phyloP scores from a whole-genome alignment of 306 rosid species.

The Dalbergia cultrata region DNA sequence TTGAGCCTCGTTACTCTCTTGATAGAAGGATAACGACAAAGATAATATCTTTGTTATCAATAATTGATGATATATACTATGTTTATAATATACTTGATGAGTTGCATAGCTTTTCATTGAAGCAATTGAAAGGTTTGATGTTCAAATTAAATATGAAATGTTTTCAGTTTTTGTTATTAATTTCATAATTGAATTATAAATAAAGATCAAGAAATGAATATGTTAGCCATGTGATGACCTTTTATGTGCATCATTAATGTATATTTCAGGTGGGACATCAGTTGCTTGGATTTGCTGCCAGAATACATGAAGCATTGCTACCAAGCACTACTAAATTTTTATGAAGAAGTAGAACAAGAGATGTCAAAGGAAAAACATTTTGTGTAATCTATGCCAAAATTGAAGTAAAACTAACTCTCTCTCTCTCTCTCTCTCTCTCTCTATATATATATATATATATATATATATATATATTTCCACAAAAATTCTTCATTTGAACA shows the following conservation, averaged over 20 bases:
- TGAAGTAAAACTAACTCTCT: slow-evolving; percentile 23
- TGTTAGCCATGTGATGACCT: neutral
- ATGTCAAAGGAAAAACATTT: neutral
- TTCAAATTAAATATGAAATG: neutral
- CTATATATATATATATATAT: too few relatives aligned
- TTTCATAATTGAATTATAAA: neutral
- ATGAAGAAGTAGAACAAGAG: slow-evolving; percentile 1
- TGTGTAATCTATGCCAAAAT: slow-evolving; percentile 37
- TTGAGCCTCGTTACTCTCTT: too few relatives aligned
- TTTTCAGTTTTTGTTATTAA: neutral
- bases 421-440: too few relatives aligned
- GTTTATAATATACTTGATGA: neutral
- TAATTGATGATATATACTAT: too few relatives aligned
- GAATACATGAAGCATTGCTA: slow-evolving; percentile 14
- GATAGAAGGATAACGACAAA: too few relatives aligned
- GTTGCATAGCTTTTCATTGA: neutral
- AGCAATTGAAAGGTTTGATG: neutral
- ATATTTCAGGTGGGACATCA: neutral
- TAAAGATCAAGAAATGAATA: neutral
- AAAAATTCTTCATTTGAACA: too few relatives aligned
- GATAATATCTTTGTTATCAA: too few relatives aligned
- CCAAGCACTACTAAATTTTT: slow-evolving; percentile 24
- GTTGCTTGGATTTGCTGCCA: neutral
- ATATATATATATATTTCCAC: too few relatives aligned
- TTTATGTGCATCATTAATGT: neutral